Conservation (phyloP, 768 basidiomycete species). For the Psilocybe sp. region DNA sequence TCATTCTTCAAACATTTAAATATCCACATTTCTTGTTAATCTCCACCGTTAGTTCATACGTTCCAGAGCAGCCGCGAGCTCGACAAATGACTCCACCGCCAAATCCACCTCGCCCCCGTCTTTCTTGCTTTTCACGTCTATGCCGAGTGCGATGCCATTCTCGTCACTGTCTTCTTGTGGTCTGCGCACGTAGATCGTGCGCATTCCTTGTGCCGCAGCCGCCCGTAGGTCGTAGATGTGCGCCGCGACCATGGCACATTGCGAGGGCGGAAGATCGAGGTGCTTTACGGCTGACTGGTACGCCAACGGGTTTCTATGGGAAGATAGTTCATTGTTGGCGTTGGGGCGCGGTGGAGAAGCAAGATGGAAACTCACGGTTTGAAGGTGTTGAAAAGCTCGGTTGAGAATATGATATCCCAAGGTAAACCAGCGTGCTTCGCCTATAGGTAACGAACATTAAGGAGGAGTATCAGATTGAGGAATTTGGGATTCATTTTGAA, state of each 20-base stretch:
- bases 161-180: conserved; percentile 37
- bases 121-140: conserved; percentile 36
- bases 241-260: conserved; percentile 63
- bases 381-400: too few species aligned
- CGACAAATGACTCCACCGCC: conserved; percentile 48
- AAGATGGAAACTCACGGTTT: too few species aligned
- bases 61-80: conserved; percentile 32
- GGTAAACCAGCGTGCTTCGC: too few species aligned
- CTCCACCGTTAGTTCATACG: too few species aligned
- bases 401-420: too few species aligned
- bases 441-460: too few species aligned
- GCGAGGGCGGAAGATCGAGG: conserved; percentile 44
- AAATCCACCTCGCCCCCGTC: conserved; percentile 61
- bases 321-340: too few species aligned
- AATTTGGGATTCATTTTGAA: too few species aligned
- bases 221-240: conserved; percentile 57
- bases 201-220: conserved; percentile 50
- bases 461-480: too few species aligned
- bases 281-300: conserved; percentile 50
- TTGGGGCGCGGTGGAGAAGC: too few species aligned
- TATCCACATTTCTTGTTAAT: too few species aligned
- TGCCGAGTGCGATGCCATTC: neutral
- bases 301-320: conserved; percentile 43
- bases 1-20: too few species aligned
- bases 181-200: conserved; percentile 57